phyloP scores from a whole-genome alignment of 2,329 filamentous ascomycete species.

The Plenodomus lindquistii region DNA sequence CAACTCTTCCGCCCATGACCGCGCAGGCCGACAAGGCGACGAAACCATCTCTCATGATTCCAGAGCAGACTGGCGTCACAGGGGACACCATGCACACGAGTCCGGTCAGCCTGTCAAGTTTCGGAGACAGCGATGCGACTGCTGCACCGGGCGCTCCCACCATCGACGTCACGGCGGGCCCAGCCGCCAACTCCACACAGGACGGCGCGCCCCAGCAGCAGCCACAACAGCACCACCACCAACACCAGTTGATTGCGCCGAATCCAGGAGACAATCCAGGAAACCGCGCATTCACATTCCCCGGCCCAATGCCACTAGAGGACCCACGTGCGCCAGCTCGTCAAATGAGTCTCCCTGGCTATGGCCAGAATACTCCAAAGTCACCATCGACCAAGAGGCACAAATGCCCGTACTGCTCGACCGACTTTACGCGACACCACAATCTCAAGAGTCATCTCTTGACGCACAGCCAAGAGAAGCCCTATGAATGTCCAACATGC shows the following conservation, averaged over 20 bases:
- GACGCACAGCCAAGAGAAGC: slow-evolving; percentile 98
- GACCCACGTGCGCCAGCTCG: slow-evolving; percentile 57
- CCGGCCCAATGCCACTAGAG: slow-evolving; percentile 57
- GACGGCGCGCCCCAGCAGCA: slow-evolving; percentile 43
- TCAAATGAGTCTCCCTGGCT: slow-evolving; percentile 63
- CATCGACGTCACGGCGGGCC: slow-evolving; percentile 54
- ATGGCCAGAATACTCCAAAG: slow-evolving; percentile 61
- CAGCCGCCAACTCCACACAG: slow-evolving; percentile 46
- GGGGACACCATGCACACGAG: slow-evolving; percentile 56
- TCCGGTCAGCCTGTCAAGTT: slow-evolving; percentile 58
- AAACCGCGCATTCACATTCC: slow-evolving; percentile 67
- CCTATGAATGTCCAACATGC: slow-evolving; percentile 92
- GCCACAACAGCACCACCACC: slow-evolving; percentile 34
- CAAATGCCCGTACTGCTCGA: slow-evolving; percentile 94
- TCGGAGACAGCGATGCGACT: slow-evolving; percentile 56
- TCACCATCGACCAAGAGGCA: slow-evolving; percentile 85
- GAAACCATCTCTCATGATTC: slow-evolving; percentile 53
- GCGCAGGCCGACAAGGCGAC: slow-evolving; percentile 54
- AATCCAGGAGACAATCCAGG: slow-evolving; percentile 42
- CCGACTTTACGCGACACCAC: slow-evolving; percentile 95
- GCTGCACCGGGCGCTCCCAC: slow-evolving; percentile 54
- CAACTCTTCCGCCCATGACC: slow-evolving; percentile 50
- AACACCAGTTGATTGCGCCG: slow-evolving; percentile 41
- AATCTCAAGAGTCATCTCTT: slow-evolving; percentile 97
- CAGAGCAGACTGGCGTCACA: slow-evolving; percentile 45